Evolutionary conservation across 2,329 filamentous ascomycete species (phyloP).

Genomic region (Penicillium polonicum): DNA sequence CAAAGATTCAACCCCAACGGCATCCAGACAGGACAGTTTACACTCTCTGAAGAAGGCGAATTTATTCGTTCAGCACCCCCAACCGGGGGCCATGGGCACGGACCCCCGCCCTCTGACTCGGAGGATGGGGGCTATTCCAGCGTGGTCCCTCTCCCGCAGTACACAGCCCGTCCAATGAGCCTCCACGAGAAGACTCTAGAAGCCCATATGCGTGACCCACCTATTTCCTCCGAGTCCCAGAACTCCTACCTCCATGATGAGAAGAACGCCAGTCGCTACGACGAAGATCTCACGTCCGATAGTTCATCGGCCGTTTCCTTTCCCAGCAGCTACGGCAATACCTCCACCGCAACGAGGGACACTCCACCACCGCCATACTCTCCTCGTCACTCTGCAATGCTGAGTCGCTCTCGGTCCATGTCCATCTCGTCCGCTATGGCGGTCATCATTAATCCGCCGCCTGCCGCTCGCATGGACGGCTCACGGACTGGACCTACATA

Average conservation of each 20-base stretch:
- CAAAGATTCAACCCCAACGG: conserved; percentile 8
- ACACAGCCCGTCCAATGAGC: conserved; percentile 41
- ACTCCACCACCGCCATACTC: conserved; percentile 46
- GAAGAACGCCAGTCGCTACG: conserved; percentile 31
- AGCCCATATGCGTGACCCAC: conserved; percentile 33
- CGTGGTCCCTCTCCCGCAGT: conserved; percentile 40
- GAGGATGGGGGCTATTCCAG: conserved; percentile 33
- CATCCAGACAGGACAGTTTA: conserved; percentile 24
- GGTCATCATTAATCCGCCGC: conserved; percentile 25
- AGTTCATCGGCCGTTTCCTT: conserved; percentile 43
- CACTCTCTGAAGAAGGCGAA: conserved; percentile 16
- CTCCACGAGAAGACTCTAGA: conserved; percentile 43
- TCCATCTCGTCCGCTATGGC: conserved; percentile 32
- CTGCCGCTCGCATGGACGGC: conserved; percentile 29
- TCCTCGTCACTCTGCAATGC: conserved; percentile 28
- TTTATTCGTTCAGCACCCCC: conserved; percentile 17
- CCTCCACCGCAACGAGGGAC: conserved; percentile 45
- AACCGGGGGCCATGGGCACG: conserved; percentile 13
- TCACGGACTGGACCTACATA: conserved; percentile 29
- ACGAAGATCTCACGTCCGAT: conserved; percentile 38
- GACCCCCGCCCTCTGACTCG: conserved; percentile 20
- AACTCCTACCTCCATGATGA: conserved; percentile 27
- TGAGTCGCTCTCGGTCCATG: conserved; percentile 34
- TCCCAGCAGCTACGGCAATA: conserved; percentile 46
- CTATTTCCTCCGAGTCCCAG: conserved; percentile 26